phyloP scores from a whole-genome alignment of 2,329 filamentous ascomycete species.

The Tothia fuscella region DNA sequence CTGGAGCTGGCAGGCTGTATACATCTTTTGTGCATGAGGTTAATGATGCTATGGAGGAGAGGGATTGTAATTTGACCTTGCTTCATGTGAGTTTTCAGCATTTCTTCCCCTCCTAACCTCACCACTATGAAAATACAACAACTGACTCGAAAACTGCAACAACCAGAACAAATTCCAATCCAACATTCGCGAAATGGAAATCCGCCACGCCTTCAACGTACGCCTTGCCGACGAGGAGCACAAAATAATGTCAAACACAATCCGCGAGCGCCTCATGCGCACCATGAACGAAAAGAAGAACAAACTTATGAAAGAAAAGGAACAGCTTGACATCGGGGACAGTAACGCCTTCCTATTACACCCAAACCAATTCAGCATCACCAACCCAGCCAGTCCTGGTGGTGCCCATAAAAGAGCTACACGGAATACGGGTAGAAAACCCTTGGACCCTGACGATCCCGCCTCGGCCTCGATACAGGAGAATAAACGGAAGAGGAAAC shows the following conservation, averaged over 20 bases:
- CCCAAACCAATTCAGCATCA: slow-evolving; percentile 54
- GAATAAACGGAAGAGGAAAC: slow-evolving; percentile 47
- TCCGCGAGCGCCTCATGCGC: slow-evolving; percentile 49
- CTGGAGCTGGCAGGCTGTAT: slow-evolving; percentile 66
- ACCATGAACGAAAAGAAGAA: slow-evolving; percentile 45
- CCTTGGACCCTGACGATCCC: slow-evolving; percentile 35
- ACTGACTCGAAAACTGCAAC: not conserved
- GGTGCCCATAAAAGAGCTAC: slow-evolving; percentile 53
- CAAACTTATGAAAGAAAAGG: slow-evolving; percentile 50
- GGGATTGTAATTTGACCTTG: slow-evolving; percentile 70
- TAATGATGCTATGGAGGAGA: slow-evolving; percentile 76
- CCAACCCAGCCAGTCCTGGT: slow-evolving; percentile 50
- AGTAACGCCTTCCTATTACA: slow-evolving; percentile 53
- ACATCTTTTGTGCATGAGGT: slow-evolving; percentile 74
- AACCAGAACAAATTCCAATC: slow-evolving; percentile 45
- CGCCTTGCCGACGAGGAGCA: slow-evolving; percentile 53
- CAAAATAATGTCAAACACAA: slow-evolving; percentile 43
- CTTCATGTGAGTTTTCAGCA: slow-evolving; percentile 53
- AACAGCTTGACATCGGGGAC: slow-evolving; percentile 54
- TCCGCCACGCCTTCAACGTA: slow-evolving; percentile 45
- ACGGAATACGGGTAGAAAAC: slow-evolving; percentile 46
- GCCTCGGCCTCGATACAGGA: slow-evolving; percentile 31
- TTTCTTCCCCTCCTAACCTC: too few relatives aligned
- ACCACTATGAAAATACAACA: not conserved
- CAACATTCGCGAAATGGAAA: slow-evolving; percentile 42